Conservation (phyloP, 2,329 filamentous ascomycete species). For the Rutstroemia sp. region DNA sequence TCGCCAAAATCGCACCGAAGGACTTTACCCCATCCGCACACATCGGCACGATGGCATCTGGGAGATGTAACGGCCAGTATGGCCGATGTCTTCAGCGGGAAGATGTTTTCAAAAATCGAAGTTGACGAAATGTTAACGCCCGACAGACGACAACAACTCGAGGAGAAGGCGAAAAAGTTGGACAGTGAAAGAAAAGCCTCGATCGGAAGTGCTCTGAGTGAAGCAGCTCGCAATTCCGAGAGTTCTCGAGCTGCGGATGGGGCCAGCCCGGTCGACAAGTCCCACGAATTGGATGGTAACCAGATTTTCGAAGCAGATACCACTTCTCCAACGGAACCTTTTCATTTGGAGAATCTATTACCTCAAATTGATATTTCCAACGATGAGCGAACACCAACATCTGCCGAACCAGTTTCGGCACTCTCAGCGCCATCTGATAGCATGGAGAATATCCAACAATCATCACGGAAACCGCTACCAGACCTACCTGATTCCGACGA, state of each 20-base stretch:
- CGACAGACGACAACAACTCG: constrained; percentile 38
- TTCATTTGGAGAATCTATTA: constrained; percentile 43
- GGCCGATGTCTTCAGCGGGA: constrained; percentile 47
- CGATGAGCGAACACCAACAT: neutral
- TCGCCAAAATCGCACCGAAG: neutral
- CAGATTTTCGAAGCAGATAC: neutral
- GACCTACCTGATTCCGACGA: neutral
- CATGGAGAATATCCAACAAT: neutral
- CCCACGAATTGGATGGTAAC: neutral
- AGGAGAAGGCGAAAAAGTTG: constrained; percentile 16
- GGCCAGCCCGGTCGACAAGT: neutral
- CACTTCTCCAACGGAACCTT: constrained; percentile 37
- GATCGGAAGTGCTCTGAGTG: constrained; percentile 14
- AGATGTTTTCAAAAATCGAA: constrained; percentile 45
- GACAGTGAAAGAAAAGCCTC: constrained; percentile 17
- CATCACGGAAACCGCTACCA: neutral
- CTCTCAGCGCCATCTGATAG: neutral
- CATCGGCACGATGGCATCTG: constrained; percentile 42
- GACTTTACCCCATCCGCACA: constrained; percentile 14
- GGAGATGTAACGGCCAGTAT: constrained; percentile 49
- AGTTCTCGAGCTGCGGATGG: neutral
- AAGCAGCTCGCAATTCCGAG: neutral
- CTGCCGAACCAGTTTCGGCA: neutral
- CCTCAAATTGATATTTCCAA: constrained; percentile 34
- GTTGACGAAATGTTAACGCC: constrained; percentile 53